These are phyloP conservation scores for Durusdinium trenchii DNA, from an alignment of 73 alveolate species.

Conservation along the genomic window DNA sequence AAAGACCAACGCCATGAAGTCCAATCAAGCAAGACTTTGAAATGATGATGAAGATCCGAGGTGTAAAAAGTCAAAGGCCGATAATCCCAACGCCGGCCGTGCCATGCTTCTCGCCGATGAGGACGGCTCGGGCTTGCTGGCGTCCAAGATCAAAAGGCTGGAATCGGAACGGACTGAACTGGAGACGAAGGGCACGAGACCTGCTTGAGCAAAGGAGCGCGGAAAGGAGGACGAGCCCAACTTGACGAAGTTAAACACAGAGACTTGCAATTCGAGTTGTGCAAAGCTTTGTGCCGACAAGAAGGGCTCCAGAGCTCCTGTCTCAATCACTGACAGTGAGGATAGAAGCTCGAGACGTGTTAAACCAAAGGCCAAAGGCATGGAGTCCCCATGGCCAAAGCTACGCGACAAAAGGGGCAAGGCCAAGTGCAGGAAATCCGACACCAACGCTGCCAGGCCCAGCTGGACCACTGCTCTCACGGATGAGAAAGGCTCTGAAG, in stretches of 20 bases:
- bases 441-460: background rate
- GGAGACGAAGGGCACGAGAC: background rate
- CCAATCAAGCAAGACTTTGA: slow-evolving; percentile 24
- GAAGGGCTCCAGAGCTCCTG: background rate
- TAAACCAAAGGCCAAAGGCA: too few species aligned
- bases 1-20: background rate
- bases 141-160: background rate
- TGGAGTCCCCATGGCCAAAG: background rate
- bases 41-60: background rate
- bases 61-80: background rate
- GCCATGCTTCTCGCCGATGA: too few species aligned
- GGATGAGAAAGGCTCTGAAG: background rate
- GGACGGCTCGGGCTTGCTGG: background rate
- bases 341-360: background rate
- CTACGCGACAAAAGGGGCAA: background rate
- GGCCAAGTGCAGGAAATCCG: background rate
- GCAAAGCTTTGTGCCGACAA: background rate
- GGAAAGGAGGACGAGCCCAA: background rate
- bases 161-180: background rate
- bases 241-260: background rate
- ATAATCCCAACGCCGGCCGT: too few species aligned
- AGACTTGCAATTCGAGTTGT: background rate
- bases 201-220: background rate
- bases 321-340: background rate
- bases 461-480: background rate